Evolutionary conservation across 106 monocot genomes (phyloP).

Genomic region (Platanthera zijinensis): DNA sequence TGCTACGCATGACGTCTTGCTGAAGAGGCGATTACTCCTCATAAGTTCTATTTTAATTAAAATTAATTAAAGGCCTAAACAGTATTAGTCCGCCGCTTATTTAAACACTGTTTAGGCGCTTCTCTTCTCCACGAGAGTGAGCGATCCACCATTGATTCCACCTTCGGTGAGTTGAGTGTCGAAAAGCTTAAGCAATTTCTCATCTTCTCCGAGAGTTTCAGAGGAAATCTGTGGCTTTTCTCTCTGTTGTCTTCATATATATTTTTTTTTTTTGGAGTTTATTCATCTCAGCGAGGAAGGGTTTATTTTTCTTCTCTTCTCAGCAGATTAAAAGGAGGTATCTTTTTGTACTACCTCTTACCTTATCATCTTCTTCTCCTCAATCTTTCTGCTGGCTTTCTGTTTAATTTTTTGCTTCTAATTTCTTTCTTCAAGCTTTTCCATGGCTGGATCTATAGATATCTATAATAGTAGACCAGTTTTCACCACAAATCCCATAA

Average conservation of each 20-base stretch:
- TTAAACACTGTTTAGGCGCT: constrained; percentile 1
- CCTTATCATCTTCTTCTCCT: neutral
- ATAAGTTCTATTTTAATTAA: neutral
- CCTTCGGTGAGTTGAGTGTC: constrained; percentile 12
- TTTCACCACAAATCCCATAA: constrained; percentile 18
- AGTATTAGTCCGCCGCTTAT: neutral
- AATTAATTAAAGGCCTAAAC: neutral
- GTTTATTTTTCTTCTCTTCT: constrained; percentile 37
- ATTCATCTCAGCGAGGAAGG: constrained; percentile 6
- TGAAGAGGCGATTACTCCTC: neutral
- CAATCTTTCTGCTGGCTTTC: constrained; percentile 17
- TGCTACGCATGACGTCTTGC: neutral
- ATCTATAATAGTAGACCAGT: constrained; percentile 19
- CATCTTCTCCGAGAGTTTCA: neutral
- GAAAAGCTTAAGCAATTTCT: neutral
- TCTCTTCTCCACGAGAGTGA: constrained; percentile 6
- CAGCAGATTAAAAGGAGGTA: constrained; percentile 9
- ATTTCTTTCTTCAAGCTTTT: neutral
- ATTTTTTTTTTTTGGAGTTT: neutral
- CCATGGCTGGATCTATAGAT: constrained; percentile 33
- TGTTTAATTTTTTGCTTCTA: constrained; percentile 14
- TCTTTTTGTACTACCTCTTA: constrained; percentile 17
- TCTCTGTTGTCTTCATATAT: neutral
- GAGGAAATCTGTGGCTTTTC: constrained; percentile 5
- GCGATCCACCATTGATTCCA: constrained; percentile 20